phyloP scores from a whole-genome alignment of 2,329 filamentous ascomycete species.

The Sclerotinia trifoliorum region DNA sequence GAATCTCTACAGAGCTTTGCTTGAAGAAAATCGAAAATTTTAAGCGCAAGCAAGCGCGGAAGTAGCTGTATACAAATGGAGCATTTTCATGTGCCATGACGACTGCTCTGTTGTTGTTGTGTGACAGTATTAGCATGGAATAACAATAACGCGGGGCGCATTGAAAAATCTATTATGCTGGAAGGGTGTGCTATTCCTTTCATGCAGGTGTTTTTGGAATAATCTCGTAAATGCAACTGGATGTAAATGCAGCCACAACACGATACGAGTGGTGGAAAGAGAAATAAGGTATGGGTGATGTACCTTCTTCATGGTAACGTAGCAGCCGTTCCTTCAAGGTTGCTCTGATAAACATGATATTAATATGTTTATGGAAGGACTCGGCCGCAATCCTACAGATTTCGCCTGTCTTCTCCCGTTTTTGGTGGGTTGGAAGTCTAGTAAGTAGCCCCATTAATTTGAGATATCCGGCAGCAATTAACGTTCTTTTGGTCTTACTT shows the following conservation, averaged over 20 bases:
- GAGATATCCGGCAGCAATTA: not conserved
- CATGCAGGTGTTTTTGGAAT: not conserved
- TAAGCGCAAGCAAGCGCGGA: not conserved
- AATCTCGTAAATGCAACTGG: not conserved
- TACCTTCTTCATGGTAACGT: not conserved
- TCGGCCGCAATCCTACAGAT: slow-evolving; percentile 7
- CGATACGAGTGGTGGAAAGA: not conserved
- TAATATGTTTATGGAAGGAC: not conserved
- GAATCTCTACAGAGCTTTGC: not conserved
- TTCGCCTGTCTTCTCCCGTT: not conserved
- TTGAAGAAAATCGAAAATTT: not conserved
- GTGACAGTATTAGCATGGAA: not conserved
- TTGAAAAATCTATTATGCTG: not conserved
- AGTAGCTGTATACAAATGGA: not conserved
- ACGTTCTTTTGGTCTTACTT: no score
- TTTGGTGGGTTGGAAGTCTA: not conserved
- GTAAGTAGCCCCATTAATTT: not conserved
- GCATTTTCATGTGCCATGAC: not conserved
- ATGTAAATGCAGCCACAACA: not conserved
- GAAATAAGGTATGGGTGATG: not conserved
- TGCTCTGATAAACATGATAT: not conserved
- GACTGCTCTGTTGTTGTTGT: not conserved
- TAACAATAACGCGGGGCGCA: not conserved
- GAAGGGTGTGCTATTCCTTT: not conserved
- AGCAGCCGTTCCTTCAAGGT: not conserved